phyloP scores from a whole-genome alignment of 192 early-diverging fungal species.

The Dispira parvispora region DNA sequence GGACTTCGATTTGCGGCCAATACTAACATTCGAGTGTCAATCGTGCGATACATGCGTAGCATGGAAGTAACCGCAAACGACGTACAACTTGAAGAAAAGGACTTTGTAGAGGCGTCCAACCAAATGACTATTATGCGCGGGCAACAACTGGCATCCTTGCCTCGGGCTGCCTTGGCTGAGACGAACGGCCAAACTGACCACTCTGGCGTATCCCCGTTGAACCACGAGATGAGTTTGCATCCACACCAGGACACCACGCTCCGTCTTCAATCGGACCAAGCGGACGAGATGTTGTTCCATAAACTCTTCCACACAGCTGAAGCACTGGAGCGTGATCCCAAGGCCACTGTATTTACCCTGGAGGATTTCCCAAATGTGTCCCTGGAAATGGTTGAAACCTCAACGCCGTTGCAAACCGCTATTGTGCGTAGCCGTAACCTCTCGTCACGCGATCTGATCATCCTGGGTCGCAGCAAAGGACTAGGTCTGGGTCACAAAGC shows the following conservation, averaged over 20 bases:
- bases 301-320: slow-evolving; percentile 13
- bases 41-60: not conserved
- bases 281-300: slow-evolving; percentile 17
- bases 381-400: slow-evolving; percentile 20
- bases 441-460: slow-evolving; percentile 14
- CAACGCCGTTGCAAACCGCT: slow-evolving; percentile 22
- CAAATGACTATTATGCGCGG: slow-evolving; percentile 2
- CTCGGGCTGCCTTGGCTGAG: not conserved
- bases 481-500: not conserved
- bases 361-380: slow-evolving; percentile 15
- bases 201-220: slow-evolving; percentile 1
- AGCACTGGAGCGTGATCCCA: not conserved
- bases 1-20: slow-evolving; percentile 33
- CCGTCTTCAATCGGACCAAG: slow-evolving; percentile 7
- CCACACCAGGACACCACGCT: slow-evolving; percentile 10
- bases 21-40: not conserved
- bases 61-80: not conserved
- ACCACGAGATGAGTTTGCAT: slow-evolving; percentile 11
- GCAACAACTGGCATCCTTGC: not conserved
- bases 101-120: slow-evolving; percentile 9
- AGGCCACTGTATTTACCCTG: slow-evolving; percentile 14
- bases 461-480: slow-evolving; percentile 18
- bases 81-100: not conserved
- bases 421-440: slow-evolving; percentile 19
- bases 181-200: not conserved